Percentiles rank a stretch among this genome's conserved stretches.
These are phyloP conservation scores for Sedum album DNA, from an alignment of 164 flowering plant genomes.

Conservation along the genomic window DNA sequence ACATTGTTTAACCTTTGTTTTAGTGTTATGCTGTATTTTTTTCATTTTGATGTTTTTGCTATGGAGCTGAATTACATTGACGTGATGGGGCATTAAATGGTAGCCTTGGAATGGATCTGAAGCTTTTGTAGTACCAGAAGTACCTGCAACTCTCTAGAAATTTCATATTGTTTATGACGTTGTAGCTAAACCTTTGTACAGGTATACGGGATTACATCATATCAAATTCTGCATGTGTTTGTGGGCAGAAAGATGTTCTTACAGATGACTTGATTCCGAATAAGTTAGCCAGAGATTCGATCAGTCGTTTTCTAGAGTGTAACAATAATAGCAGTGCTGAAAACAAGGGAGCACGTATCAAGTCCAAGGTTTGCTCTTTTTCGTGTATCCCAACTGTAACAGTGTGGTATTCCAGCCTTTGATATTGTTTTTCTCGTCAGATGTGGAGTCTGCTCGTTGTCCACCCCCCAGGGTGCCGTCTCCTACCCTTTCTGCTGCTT, in stretches of 20 bases:
- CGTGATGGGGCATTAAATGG: not conserved
- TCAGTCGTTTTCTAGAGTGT: conserved; percentile 72
- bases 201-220: conserved; percentile 88
- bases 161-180: not conserved
- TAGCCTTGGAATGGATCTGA: not conserved
- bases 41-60: not conserved
- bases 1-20: not conserved
- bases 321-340: conserved; percentile 71
- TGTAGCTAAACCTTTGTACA: conserved; percentile 18
- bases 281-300: conserved; percentile 84
- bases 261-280: conserved; percentile 97
- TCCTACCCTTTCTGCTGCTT: conserved; percentile 60
- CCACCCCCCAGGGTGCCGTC: conserved; percentile 54
- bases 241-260: conserved; percentile 76
- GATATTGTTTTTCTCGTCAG: conserved; percentile 19
- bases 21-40: not conserved
- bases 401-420: not conserved
- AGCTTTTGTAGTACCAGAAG: not conserved
- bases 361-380: conserved; percentile 50
- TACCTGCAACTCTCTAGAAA: not conserved
- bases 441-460: conserved; percentile 73
- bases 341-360: conserved; percentile 67
- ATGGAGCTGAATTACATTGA: not conserved
- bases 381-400: not conserved
- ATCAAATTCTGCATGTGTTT: conserved; percentile 65